phyloP scores from a whole-genome alignment of 176 grass and related monocot species.

The Poa annua region DNA sequence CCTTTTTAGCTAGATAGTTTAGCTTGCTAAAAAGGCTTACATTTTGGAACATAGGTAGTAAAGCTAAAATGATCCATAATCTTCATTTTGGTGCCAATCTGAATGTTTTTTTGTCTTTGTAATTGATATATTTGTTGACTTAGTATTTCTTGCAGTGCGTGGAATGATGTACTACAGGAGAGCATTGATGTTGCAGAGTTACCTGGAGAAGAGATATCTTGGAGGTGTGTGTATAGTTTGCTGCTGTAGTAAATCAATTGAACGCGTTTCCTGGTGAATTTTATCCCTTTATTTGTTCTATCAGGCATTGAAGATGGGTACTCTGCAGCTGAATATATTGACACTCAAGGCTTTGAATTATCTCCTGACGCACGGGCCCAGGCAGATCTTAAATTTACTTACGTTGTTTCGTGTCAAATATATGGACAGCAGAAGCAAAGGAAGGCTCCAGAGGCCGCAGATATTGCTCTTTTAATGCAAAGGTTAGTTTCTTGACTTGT shows the following conservation, averaged over 20 bases:
- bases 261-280: conserved; percentile 22
- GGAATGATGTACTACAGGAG: conserved; percentile 99
- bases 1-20: too few species aligned
- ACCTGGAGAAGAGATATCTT: conserved; percentile 79
- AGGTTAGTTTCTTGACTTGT: conserved; percentile 54
- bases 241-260: conserved; percentile 36
- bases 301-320: conserved; percentile 83
- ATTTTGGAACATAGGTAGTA: too few species aligned
- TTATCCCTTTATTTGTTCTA: conserved; percentile 37
- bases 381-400: conserved; percentile 98
- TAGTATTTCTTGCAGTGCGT: conserved; percentile 60
- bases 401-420: conserved; percentile 98
- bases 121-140: conserved; percentile 42
- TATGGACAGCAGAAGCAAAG: conserved; percentile 98
- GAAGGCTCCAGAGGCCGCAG: conserved; percentile 77
- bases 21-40: too few species aligned
- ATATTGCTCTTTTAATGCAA: conserved; percentile 93
- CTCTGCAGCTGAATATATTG: conserved; percentile 71
- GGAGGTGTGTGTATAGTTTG: conserved; percentile 58
- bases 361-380: conserved; percentile 82
- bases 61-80: not conserved
- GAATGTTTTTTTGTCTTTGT: conserved; percentile 34
- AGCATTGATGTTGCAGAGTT: conserved; percentile 95
- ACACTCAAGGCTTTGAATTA: conserved; percentile 79
- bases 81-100: conserved; percentile 38